Evolutionary conservation across 306 rosid species (phyloP), one percentile per base, ranked within the genome.

Genomic region (Sicyos baderoa): DNA sequence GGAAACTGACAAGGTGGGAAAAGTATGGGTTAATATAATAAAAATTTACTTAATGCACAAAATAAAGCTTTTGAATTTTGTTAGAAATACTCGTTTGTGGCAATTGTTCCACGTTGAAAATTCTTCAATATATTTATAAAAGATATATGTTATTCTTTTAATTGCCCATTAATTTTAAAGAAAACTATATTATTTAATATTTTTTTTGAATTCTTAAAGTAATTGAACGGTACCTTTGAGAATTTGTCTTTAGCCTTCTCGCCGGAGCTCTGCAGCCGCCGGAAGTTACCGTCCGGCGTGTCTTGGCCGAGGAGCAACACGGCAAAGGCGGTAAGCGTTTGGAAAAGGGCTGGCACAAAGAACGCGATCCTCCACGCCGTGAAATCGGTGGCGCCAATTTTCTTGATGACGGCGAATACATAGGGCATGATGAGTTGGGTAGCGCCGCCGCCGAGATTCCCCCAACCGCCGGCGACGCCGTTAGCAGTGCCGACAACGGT

Each of bases 361-460:
- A 92, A 92, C 0, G 95, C 97, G 0, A 89, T 83, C 27, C 95
- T 56, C 96, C 97, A 92, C 0, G 97, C 96, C 0, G 93, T 86
- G 84, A 92, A 92, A 68, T 84, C 67, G 8, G 75, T n/a, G 0
- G 86, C 86, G 2, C 96, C 93, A 0, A 80, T 67, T 50, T 77
- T 64, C 0, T 75, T 79, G 27, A 89, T 82, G 10, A 85, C 60
- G 44, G 80, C 74, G 56, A 89, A 92, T 0, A 92, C 93, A 1
- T 87, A 72, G 1, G 96, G 97, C 96, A 89, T 92, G 49, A 92
- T 82, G n/a, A 92, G 91, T 50, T 92, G 97, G 1, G 96, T 82
- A 0, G 93, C 92, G 0, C 96, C 97, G 27, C 96, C 97, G 4
- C 96, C 95, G 1, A 92, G 77, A 84, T 92, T 92, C 0, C 97